Evolutionary conservation across 176 grass and related monocot species (phyloP).

Genomic region (Oryza officinalis): DNA sequence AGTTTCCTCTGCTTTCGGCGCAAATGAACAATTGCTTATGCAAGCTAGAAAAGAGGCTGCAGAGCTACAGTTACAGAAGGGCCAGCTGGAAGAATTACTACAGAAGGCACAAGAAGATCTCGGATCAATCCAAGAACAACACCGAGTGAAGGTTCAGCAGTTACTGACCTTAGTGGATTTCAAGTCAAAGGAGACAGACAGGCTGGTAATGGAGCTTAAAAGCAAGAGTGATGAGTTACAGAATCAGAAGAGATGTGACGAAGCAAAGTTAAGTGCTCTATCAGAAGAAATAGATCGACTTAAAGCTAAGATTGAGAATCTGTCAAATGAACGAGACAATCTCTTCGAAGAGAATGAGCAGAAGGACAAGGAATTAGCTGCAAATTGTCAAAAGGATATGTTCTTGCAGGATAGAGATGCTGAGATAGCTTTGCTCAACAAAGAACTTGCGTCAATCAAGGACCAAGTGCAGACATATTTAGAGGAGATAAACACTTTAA

Average conservation of each 20-base stretch:
- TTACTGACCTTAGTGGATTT: conserved; percentile 72
- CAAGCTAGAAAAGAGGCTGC: conserved; percentile 73
- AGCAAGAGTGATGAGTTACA: conserved; percentile 64
- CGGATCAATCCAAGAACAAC: conserved; percentile 51
- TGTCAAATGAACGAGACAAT: conserved; percentile 59
- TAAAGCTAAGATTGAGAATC: conserved; percentile 55
- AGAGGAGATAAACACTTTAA: conserved; percentile 55
- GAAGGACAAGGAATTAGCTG: conserved; percentile 54
- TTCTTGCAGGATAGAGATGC: conserved; percentile 54
- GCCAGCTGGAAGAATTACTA: conserved; percentile 65
- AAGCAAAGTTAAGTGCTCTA: conserved; percentile 53
- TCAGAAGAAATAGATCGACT: conserved; percentile 62
- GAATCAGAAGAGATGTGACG: conserved; percentile 59
- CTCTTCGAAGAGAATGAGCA: conserved; percentile 50
- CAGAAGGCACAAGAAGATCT: conserved; percentile 67
- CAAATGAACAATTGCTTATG: conserved; percentile 65
- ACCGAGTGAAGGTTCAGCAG: conserved; percentile 72
- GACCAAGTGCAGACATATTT: conserved; percentile 43
- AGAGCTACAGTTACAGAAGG: conserved; percentile 72
- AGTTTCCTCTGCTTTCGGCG: conserved; percentile 72
- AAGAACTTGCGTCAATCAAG: conserved; percentile 56
- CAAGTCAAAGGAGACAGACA: conserved; percentile 83
- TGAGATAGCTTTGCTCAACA: conserved; percentile 63
- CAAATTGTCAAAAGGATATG: conserved; percentile 50
- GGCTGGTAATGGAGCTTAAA: conserved; percentile 61